These are phyloP conservation scores for Parafenestella ontariensis DNA, from an alignment of 2,329 filamentous ascomycete species.

Conservation along the genomic window DNA sequence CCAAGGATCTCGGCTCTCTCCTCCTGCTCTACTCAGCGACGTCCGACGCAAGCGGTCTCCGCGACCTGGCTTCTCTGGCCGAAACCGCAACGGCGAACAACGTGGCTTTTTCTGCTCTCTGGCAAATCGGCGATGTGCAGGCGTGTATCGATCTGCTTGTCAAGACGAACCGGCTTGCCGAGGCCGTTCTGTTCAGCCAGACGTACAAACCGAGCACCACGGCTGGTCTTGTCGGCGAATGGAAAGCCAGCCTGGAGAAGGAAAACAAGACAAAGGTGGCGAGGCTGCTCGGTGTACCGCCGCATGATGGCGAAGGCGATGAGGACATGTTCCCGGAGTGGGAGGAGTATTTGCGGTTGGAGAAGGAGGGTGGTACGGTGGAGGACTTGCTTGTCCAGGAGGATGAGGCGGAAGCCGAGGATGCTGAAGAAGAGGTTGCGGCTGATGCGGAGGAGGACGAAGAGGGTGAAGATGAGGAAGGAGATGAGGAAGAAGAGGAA, in stretches of 20 bases:
- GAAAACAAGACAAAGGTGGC: conserved; percentile 84
- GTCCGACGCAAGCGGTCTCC: conserved; percentile 76
- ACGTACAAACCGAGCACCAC: conserved; percentile 90
- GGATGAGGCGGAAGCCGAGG: conserved; percentile 41
- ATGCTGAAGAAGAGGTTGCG: conserved; percentile 43
- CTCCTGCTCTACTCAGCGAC: conserved; percentile 89
- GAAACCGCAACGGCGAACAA: conserved; percentile 83
- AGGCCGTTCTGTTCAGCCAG: conserved; percentile 90
- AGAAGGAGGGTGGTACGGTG: conserved; percentile 70
- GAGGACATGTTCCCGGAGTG: conserved; percentile 95
- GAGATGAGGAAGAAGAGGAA: conserved; percentile 29
- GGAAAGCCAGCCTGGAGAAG: conserved; percentile 86
- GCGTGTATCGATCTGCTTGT: conserved; percentile 81
- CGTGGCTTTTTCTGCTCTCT: conserved; percentile 87
- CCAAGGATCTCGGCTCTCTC: conserved; percentile 88
- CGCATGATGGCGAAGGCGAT: conserved; percentile 65
- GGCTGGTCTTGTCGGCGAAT: conserved; percentile 70
- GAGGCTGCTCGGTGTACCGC: conserved; percentile 82
- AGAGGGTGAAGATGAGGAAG: conserved; percentile 33
- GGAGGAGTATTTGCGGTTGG: conserved; percentile 86
- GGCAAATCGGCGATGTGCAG: conserved; percentile 83
- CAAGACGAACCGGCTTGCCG: conserved; percentile 79
- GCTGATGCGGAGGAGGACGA: conserved; percentile 39
- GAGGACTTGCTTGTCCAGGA: conserved; percentile 44
- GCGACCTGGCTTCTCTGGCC: conserved; percentile 75